Base-by-base conservation (phyloP, 148 eudicot species). In the Vaccinium corymbosum region DNA sequence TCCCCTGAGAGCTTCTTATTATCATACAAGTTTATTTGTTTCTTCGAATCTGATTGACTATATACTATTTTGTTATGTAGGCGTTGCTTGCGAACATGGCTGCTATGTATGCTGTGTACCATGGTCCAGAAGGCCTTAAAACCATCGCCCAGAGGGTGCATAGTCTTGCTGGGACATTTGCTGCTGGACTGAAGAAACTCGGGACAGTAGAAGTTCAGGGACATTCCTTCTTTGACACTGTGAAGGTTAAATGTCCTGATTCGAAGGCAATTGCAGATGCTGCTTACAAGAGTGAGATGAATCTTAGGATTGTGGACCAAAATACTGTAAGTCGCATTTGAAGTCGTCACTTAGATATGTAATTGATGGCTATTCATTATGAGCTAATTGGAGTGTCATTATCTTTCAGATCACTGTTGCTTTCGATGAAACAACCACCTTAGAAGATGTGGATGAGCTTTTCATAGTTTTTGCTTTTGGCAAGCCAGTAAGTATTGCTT, bases 1-100 rank as follows among this genome's bases (percentile, higher is more conserved):
- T 17, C 16, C 83, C 20, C 19, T 51, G 25, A 7, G n/a, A 35
- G 84, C 38, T 51, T 17, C 48, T 52, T 22, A 9, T 25, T 71
- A 72, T 71, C 52, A 13, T 80, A 73, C n/a, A 7, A 71, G 14
- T 52, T 68, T 52, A 32, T 15, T 35, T 72, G 66, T 38, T 72
- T 53, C 13, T 4, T 56, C 38, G 50, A 25, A 20, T 72, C 57
- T 72, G 27, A 35, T 71, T 71, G 48, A 73, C 64, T 35, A 0
- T 19, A 32, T 78, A 38, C 19, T 50, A 62, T 84, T 51, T 61
- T 84, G 68, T 84, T 86, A 15, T 89, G 83, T 75, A 96, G 99
- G 98, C 98, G 51, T 88, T 96, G 92, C 94, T 96, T 86, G 99
- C 98, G 83, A 96, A 96, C 90, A 96, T 96, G 99, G 98, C 99